Evolutionary conservation across 2,329 filamentous ascomycete genomes (phyloP), one percentile per base, ranked within the genome.

Genomic region (Aotearoamyces nothofagi): DNA sequence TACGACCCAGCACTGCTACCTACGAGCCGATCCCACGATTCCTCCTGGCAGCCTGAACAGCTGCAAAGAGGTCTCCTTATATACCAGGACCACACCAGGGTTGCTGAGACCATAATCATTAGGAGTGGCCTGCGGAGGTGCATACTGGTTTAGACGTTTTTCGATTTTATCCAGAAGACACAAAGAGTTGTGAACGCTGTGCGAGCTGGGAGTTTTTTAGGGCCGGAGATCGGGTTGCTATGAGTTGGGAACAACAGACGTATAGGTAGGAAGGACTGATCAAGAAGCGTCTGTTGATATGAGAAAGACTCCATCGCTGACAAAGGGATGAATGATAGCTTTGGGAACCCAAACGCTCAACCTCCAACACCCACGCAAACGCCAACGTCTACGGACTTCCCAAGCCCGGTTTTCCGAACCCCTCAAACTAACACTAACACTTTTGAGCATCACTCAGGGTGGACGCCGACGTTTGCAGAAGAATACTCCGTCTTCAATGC

Each of bases 401-500:
- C 65, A 35, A 71, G 59, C 44, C 59, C 66, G 30, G 49, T 62
- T 34, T 67, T 71, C 50, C 59, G 69, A 40, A 74, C 68, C 8
- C 68, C 67, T 24, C 64, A 58, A 47, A 51, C 54, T 32, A 56
- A 51, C 40, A 56, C 57, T 37, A 54, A 54, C 34, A 56, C 53
- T 32, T 59, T 63, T 39, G 45, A 63, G 50, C 59, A 66, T 36
- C 48, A 60, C 29, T 55, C 57, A 39, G 58, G 60, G 39, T 69
- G 64, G 61, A 74, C 69, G 24, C 69, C 69, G 47, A 61, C 60
- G 33, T 75, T 72, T 54, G 67, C 69, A 38, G 67, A 74, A 45
- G 69, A 74, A 39, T 74, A 70, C 43, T 71, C 69, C 37, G 67
- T 74, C 43, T 74, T 75, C 56, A 69, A 71, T 52, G 55, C 61